A percentile compares a stretch with the other conserved stretches of the same genome.
phyloP scores from a whole-genome alignment of 228 moss, liverwort and hornwort species.

The Sphagnum magellanicum region DNA sequence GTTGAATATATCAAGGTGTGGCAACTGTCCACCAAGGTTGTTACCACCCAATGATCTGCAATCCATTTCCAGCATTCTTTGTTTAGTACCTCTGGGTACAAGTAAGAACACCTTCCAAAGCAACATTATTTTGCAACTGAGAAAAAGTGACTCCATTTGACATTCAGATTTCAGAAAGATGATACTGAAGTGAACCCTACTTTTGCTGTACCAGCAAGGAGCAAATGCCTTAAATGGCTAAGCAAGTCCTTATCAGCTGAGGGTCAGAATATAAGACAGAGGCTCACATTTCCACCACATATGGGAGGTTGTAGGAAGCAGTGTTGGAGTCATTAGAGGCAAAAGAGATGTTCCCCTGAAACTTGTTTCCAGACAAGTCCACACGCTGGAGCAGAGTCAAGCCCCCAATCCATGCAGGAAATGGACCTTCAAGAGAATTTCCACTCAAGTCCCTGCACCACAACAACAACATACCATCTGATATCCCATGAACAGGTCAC shows the following conservation, averaged over 20 bases:
- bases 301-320: conserved; percentile 26
- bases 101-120: not conserved
- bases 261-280: not conserved
- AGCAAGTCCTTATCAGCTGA: not conserved
- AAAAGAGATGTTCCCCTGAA: conserved; percentile 24
- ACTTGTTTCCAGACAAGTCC: conserved; percentile 32
- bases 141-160: not conserved
- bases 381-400: conserved; percentile 30
- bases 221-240: no score
- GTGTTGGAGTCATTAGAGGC: not conserved
- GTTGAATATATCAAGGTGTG: not conserved
- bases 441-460: conserved; percentile 30
- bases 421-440: conserved; percentile 15
- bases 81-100: not conserved
- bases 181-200: no score
- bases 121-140: not conserved
- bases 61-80: not conserved
- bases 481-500: no score
- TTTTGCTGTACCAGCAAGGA: no score
- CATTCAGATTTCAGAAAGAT: not conserved
- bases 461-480: no score
- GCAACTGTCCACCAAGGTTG: not conserved
- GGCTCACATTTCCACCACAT: conserved; percentile 36
- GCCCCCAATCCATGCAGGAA: conserved; percentile 26
- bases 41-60: not conserved